Evolutionary conservation across 345 rosid species (phyloP).

Genomic region (Jatropha curcas): DNA sequence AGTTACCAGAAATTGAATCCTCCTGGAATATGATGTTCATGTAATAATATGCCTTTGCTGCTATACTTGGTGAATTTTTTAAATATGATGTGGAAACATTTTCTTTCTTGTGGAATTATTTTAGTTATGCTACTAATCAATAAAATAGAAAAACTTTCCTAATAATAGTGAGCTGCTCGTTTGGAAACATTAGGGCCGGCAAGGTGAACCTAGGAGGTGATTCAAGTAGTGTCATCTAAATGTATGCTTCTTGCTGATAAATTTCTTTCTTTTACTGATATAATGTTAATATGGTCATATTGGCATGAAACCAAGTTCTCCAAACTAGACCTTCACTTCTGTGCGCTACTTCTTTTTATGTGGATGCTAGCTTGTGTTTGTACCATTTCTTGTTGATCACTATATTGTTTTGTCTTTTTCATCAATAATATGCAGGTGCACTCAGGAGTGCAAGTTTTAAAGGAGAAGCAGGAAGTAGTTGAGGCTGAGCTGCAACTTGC

Average conservation of each 20-base stretch:
- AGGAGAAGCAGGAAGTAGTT: conserved; percentile 72
- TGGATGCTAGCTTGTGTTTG: neutral
- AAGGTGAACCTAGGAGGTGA: neutral
- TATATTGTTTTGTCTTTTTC: conserved; percentile 10
- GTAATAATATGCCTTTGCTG: neutral
- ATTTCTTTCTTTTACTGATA: neutral
- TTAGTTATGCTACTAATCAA: neutral
- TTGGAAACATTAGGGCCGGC: neutral
- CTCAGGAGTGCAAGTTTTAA: conserved; percentile 61
- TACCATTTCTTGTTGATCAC: neutral
- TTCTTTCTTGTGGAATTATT: neutral
- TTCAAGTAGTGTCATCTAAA: neutral
- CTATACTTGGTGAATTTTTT: neutral
- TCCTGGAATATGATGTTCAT: neutral
- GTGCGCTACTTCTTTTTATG: neutral
- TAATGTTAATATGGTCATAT: neutral
- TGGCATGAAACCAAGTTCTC: neutral
- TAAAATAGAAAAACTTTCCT: neutral
- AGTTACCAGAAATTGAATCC: neutral
- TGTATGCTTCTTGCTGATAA: neutral
- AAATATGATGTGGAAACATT: neutral
- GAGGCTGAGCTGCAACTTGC: conserved; percentile 68
- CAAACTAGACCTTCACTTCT: too few relatives aligned
- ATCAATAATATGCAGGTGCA: conserved; percentile 59
- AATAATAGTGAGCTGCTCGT: neutral